Conservation (phyloP, 768 basidiomycete species). For the Lactarius quietus region DNA sequence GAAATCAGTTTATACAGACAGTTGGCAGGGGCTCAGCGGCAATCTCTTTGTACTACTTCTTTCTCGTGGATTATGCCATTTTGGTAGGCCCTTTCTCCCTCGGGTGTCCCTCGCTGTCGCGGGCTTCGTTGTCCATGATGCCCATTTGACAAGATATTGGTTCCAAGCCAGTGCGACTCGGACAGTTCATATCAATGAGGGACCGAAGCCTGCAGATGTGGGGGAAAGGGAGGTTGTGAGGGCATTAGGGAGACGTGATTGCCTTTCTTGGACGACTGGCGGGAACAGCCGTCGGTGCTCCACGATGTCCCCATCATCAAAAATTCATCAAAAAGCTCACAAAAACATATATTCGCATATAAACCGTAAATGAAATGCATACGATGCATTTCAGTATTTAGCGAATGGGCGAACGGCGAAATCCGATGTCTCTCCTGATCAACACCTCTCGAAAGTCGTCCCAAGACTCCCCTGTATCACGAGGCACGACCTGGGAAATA, state of each 20-base stretch:
- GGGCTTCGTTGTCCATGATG: background rate
- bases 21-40: background rate
- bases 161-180: background rate
- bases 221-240: background rate
- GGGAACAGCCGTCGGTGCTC: background rate
- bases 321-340: no score
- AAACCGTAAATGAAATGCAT: conserved; percentile 12
- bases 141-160: background rate
- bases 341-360: background rate
- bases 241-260: background rate
- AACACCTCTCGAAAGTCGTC: background rate
- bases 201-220: no score
- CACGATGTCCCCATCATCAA: no score
- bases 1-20: no score
- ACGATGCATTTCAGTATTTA: no score
- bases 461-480: background rate
- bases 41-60: background rate
- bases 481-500: background rate
- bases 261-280: background rate
- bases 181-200: background rate
- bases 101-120: no score
- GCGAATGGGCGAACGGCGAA: background rate
- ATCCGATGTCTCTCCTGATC: background rate
- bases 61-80: background rate
- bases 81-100: background rate